Base-by-base conservation (phyloP, 192 early-diverging fungal genomes). In the Diversispora eburnea region DNA sequence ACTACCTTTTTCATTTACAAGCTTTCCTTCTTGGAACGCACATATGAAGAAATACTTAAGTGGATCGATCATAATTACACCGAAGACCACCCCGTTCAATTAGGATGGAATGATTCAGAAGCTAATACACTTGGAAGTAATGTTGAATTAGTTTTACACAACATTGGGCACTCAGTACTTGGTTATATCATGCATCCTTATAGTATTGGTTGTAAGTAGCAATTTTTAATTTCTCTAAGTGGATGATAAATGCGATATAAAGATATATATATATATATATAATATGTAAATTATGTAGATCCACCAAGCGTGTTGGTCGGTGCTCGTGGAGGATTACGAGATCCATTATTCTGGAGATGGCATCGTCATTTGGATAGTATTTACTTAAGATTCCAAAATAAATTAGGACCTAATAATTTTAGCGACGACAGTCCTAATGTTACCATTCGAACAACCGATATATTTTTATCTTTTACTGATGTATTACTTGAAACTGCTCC, bases 271-370 rank as follows among this genome's bases (percentile, higher is more conserved):
- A 54, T 54, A 17, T n/a, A n/a, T n/a, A n/a, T n/a, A 54, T 13
- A 4, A 54, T 17, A 17, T 13, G 0, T 54, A 4, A 7, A 17
- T 54, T 54, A 54, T 13, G 15, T 13, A 62, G 61, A 33, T 41
- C 22, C 42, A 8, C 61, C 61, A 63, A 63, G 61, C 42, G 61
- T 63, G 8, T 41, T 63, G 39, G 61, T 63, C 61, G 61, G 61
- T 0, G 61, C 61, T 42, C 61, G 61, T 63, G 61, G 39, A 1
- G 61, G 61, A 20, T 13, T 41, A 25, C 61, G 61, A 42, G 61
- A 63, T 63, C 61, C 61, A 13, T n/a, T 63, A 45, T 63, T 63
- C 43, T 63, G 61, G 61, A 63, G 61, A 63, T 63, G 61, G 61
- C 61, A 63, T 63, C 61, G 61, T 45, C 61, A 63, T 42, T 9